Percentiles rank a stretch among this genome's conserved stretches.
Evolutionary conservation across 208 protist species (phyloP).

Genomic region (Crithidia thermophila): DNA sequence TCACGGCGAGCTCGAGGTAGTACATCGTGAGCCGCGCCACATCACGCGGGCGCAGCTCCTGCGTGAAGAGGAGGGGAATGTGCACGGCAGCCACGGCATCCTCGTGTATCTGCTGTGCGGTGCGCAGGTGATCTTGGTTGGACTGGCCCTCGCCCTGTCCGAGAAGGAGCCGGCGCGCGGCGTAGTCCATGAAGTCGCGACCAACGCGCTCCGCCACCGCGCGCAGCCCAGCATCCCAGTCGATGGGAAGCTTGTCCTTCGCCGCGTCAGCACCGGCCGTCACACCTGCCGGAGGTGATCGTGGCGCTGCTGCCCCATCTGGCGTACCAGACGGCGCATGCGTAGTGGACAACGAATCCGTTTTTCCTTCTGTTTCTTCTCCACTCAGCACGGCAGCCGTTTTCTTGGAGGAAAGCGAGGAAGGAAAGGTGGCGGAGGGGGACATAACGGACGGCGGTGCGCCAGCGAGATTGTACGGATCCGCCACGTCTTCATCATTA

Average conservation of each 20-base stretch:
- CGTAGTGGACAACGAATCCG: no score
- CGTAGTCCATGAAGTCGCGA: constrained; percentile 42
- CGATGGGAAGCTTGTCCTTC: constrained; percentile 23
- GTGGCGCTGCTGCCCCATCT: not conserved
- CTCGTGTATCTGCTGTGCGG: constrained; percentile 1
- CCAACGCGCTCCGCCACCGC: constrained; percentile 60
- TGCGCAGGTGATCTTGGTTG: constrained; percentile 28
- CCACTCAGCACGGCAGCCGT: no score
- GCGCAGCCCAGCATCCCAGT: constrained; percentile 47
- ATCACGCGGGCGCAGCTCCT: constrained; percentile 23
- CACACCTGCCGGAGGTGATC: not conserved
- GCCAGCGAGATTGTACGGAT: not conserved
- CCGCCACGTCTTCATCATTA: not conserved
- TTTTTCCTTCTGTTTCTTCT: no score
- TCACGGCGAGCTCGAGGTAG: constrained; percentile 33
- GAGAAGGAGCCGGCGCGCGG: constrained; percentile 23
- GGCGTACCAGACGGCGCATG: no score
- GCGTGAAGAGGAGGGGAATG: constrained; percentile 15
- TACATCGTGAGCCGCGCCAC: constrained; percentile 26
- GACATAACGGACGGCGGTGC: constrained; percentile 5
- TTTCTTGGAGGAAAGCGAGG: no score
- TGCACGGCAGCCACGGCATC: constrained; percentile 18
- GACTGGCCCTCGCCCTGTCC: constrained; percentile 26
- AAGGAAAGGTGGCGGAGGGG: not conserved
- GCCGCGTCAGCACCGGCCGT: not conserved